These are phyloP conservation scores for Lipomyces yamanashiensis DNA, from an alignment of 805 yeast genomes.

Conservation along the genomic window DNA sequence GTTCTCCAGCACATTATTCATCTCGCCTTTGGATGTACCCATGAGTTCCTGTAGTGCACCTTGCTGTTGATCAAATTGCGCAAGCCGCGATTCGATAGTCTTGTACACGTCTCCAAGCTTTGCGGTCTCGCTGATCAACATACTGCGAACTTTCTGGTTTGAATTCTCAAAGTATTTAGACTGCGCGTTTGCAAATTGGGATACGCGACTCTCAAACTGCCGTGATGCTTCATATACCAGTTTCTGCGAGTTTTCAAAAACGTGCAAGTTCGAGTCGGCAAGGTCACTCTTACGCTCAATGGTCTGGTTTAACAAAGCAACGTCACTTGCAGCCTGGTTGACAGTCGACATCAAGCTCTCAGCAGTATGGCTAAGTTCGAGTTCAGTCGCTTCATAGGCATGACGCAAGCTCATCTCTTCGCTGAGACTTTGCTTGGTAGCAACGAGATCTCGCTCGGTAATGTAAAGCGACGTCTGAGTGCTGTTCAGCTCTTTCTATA, in stretches of 20 bases:
- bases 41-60: conserved; percentile 18
- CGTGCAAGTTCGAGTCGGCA: conserved; percentile 22
- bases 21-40: conserved; percentile 30
- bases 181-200: conserved; percentile 50
- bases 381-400: conserved; percentile 43
- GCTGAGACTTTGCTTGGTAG: conserved; percentile 30
- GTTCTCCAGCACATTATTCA: conserved; percentile 34
- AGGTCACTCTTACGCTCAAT: conserved; percentile 31
- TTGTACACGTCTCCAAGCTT: conserved; percentile 31
- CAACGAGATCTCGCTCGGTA: conserved; percentile 30
- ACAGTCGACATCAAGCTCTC: conserved; percentile 37
- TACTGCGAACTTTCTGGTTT: conserved; percentile 18
- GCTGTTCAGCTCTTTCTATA: conserved; percentile 27
- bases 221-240: conserved; percentile 55
- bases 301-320: conserved; percentile 31
- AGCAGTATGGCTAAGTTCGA: conserved; percentile 40
- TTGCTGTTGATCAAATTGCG: conserved; percentile 22
- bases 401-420: conserved; percentile 38
- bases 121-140: conserved; percentile 28
- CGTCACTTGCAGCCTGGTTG: conserved; percentile 37
- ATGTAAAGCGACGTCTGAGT: conserved; percentile 30
- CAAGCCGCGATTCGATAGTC: conserved; percentile 25
- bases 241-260: conserved; percentile 37
- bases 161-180: conserved; percentile 12
- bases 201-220: conserved; percentile 58